Base-by-base conservation (phyloP, 2,329 filamentous ascomycete genomes). In the Colletotrichum trifolii region DNA sequence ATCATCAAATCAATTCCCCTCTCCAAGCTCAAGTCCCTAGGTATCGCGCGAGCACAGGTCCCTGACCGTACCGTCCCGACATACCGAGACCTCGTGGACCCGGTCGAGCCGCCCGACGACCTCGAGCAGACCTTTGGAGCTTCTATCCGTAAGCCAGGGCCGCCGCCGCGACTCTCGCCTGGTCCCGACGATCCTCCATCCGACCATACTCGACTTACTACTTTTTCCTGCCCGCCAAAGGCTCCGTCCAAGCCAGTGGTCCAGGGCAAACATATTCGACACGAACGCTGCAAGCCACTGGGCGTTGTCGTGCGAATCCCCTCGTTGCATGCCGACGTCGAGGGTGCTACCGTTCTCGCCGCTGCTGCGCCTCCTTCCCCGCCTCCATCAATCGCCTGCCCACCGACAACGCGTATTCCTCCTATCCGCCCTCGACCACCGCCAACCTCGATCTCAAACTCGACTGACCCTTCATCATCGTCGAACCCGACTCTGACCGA, bases 361-460 rank as follows among this genome's bases (percentile, higher is more conserved):
- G 39, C 36, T 58, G 36, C 52, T 65, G 62, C 57, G 62, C 59
- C 71, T 45, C 54, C 47, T 60, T 65, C 70, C 39, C 66, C 72
- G 45, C 69, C 73, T 17, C 67, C 72, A 38, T 54, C 66, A 72
- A 38, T 42, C 67, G 49, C 59, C 67, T 60, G 68, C 67, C 40
- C 64, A 68, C 53, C 59, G 38, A 12, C 68, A 52, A 49, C 64
- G 53, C 58, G 12, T 62, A 68, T 43, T 55, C 50, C 60, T 68
- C 69, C 38, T 17, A 17, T 11, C 9, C 72, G 39, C 42, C 69
- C 5, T 60, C 70, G 39, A 66, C 60, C 36, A 60, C 71, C 13
- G 52, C 67, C 40, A 66, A 59, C 47, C 43, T 35, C 47, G 60
- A 42, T 48, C 10, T 39, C 72, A 17, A 69, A 72, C 49, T 71